These are phyloP conservation scores for Besnoitia besnoiti DNA, from an alignment of 169 alveolate genomes.

Conservation along the genomic window DNA sequence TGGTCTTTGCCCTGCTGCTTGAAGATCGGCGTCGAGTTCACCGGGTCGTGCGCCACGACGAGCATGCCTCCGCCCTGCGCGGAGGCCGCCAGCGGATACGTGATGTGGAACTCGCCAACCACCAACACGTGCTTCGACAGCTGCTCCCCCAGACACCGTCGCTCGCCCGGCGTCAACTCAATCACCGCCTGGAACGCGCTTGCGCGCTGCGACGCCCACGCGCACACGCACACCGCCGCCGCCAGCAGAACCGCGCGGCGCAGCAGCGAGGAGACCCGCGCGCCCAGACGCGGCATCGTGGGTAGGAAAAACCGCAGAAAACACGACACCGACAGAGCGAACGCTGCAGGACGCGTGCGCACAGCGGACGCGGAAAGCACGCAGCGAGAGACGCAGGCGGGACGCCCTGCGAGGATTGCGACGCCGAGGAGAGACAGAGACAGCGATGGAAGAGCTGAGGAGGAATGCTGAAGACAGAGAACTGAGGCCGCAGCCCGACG, in stretches of 20 bases:
- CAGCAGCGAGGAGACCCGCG: neutral
- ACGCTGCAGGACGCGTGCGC: too few species aligned
- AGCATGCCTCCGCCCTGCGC: slow-evolving; percentile 40
- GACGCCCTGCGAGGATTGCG: too few species aligned
- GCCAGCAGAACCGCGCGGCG: neutral
- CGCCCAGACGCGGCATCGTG: neutral
- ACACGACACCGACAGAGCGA: neutral
- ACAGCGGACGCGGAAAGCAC: too few species aligned
- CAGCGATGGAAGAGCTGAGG: too few species aligned
- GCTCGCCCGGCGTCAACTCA: slow-evolving; percentile 53
- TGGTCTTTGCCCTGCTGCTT: slow-evolving; percentile 62
- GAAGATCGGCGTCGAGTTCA: slow-evolving; percentile 47
- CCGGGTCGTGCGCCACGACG: slow-evolving; percentile 55
- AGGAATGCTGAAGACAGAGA: too few species aligned
- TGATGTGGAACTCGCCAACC: slow-evolving; percentile 51
- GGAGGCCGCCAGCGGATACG: slow-evolving; percentile 15
- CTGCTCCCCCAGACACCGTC: slow-evolving; percentile 67
- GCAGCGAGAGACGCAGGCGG: too few species aligned
- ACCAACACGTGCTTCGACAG: slow-evolving; percentile 60
- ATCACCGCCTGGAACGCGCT: slow-evolving; percentile 52
- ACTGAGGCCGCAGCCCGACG: too few species aligned
- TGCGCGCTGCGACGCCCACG: neutral
- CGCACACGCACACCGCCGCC: neutral
- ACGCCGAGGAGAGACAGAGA: too few species aligned
- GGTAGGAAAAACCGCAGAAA: neutral